phyloP scores from a whole-genome alignment of 108 stramenopile species.

The Mayamaea pseudoterrestris region DNA sequence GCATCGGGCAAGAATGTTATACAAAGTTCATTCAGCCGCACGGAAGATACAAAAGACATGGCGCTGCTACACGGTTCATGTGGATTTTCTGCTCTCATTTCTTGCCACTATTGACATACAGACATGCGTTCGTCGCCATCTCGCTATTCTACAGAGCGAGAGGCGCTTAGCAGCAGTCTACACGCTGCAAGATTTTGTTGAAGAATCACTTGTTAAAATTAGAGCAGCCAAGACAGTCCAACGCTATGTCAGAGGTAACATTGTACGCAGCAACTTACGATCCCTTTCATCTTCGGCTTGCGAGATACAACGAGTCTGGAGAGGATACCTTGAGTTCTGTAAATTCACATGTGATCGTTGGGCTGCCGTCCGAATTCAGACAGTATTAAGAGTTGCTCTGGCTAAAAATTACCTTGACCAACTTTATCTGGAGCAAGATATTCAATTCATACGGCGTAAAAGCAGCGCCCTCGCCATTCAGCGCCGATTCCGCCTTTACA shows the following conservation, averaged over 20 bases:
- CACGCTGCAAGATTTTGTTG: not conserved
- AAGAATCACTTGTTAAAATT: not conserved
- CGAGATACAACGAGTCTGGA: conserved; percentile 57
- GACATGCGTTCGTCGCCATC: conserved; percentile 5
- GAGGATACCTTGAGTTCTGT: conserved; percentile 28
- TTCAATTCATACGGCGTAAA: no score
- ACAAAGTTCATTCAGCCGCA: conserved; percentile 13
- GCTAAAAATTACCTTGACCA: no score
- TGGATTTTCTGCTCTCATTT: conserved; percentile 32
- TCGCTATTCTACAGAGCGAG: not conserved
- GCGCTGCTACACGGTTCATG: conserved; percentile 43
- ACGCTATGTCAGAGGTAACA: conserved; percentile 19
- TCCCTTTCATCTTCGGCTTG: conserved; percentile 31
- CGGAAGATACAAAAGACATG: conserved; percentile 45
- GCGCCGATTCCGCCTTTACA: not conserved
- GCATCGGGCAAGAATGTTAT: not conserved
- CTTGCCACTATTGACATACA: conserved; percentile 21
- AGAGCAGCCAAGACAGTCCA: conserved; percentile 9
- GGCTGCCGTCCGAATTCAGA: conserved; percentile 34
- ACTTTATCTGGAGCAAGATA: no score
- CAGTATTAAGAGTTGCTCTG: conserved; percentile 14
- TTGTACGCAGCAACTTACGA: conserved; percentile 11
- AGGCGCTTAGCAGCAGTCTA: not conserved
- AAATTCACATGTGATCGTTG: conserved; percentile 21
- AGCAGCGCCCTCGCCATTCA: not conserved